phyloP scores from a whole-genome alignment of 1,139 yeast genomes.

The Geotrichum klebahnii region DNA sequence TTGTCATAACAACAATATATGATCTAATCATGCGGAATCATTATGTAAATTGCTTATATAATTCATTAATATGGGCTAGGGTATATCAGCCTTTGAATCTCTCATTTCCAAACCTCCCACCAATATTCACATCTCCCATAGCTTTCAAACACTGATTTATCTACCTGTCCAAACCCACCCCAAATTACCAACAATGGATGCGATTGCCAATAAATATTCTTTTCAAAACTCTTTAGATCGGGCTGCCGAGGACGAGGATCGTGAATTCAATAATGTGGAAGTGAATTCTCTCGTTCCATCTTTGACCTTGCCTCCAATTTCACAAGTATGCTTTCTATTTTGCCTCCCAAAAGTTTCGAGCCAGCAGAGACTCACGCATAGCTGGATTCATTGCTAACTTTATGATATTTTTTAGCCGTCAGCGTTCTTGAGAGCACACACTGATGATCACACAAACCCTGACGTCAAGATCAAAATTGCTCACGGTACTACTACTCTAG shows the following conservation, averaged over 20 bases:
- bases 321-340: slow-evolving; percentile 43
- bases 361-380: too few relatives aligned
- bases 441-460: slow-evolving; percentile 88
- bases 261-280: slow-evolving; percentile 13
- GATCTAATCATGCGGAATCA: too few relatives aligned
- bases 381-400: slow-evolving; percentile 6
- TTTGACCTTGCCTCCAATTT: slow-evolving; percentile 73
- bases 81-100: not conserved
- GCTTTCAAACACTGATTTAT: too few relatives aligned
- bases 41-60: too few relatives aligned
- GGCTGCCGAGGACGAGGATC: slow-evolving; percentile 19
- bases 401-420: slow-evolving; percentile 53
- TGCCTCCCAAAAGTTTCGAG: slow-evolving; percentile 17
- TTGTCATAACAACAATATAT: too few relatives aligned
- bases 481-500: slow-evolving; percentile 97
- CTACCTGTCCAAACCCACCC: not conserved
- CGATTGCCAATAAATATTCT: slow-evolving; percentile 28
- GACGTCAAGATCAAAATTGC: slow-evolving; percentile 95
- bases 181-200: slow-evolving; percentile 25
- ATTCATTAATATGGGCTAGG: too few relatives aligned
- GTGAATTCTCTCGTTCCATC: slow-evolving; percentile 48
- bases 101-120: slow-evolving; percentile 8
- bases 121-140: slow-evolving; percentile 14
- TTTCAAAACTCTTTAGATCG: slow-evolving; percentile 15
- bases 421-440: slow-evolving; percentile 94